A percentile compares a stretch with the other conserved stretches of the same genome.
Evolutionary conservation across 495 filamentous ascomycete species (phyloP).

Genomic region (Xylaria venustula): DNA sequence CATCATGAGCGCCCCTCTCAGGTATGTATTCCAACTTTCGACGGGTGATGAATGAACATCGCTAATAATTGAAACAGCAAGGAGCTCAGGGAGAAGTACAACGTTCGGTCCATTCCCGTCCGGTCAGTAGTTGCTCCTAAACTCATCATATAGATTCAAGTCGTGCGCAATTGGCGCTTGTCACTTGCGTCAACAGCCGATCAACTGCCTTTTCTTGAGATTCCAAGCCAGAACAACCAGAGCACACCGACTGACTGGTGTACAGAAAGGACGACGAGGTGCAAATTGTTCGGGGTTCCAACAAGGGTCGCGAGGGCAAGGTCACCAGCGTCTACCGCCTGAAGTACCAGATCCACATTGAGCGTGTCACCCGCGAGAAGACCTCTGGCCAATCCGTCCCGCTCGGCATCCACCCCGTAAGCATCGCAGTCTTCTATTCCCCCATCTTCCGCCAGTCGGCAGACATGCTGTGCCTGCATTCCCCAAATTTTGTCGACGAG

Average conservation of each 20-base stretch:
- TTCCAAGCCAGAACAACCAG: no score
- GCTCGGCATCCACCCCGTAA: slow-evolving; percentile 71
- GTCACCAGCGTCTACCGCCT: slow-evolving; percentile 95
- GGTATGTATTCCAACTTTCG: slow-evolving; percentile 32
- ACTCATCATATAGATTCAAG: background rate
- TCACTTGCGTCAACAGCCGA: no score
- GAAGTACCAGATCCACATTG: slow-evolving; percentile 56
- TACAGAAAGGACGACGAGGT: slow-evolving; percentile 88
- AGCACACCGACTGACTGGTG: background rate
- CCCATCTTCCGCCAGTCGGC: background rate
- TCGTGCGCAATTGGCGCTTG: background rate
- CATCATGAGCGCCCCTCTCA: slow-evolving; percentile 91
- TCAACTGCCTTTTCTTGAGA: no score
- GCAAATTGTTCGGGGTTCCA: slow-evolving; percentile 75
- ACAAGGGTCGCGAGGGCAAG: slow-evolving; percentile 96
- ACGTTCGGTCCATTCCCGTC: slow-evolving; percentile 94
- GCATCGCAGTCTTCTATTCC: background rate
- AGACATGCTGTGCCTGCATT: background rate
- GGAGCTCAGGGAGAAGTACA: slow-evolving; percentile 94
- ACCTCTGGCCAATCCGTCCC: slow-evolving; percentile 87
- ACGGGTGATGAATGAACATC: no score
- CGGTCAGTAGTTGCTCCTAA: slow-evolving; percentile 39
- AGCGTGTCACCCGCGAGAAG: slow-evolving; percentile 93
- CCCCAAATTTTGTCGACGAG: background rate
- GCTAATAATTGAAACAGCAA: slow-evolving; percentile 67